phyloP scores from a whole-genome alignment of 2,329 filamentous ascomycete species.

The Dactylella cylindrospora region DNA sequence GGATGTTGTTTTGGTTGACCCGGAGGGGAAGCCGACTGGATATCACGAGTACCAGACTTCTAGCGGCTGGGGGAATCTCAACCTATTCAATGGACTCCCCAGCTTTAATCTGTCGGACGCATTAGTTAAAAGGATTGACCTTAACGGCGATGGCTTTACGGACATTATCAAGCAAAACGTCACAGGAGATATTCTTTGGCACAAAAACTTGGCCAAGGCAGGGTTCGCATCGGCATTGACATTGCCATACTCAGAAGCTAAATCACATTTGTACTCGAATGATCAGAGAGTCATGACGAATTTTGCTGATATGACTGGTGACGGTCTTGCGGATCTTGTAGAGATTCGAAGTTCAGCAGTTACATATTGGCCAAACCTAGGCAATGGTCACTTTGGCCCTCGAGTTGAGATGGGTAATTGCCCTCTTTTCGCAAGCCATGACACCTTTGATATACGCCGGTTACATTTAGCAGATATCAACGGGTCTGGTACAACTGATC shows the following conservation, averaged over 20 bases:
- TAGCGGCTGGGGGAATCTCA: conserved; percentile 12
- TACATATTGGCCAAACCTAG: conserved; percentile 52
- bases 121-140: conserved; percentile 41
- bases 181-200: background rate
- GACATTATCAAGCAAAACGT: conserved; percentile 45
- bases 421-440: conserved; percentile 45
- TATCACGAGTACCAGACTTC: background rate
- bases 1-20: background rate
- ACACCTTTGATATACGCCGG: background rate
- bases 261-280: conserved; percentile 4
- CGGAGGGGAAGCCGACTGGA: background rate
- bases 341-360: conserved; percentile 48
- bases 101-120: conserved; percentile 18
- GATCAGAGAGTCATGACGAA: conserved; percentile 19
- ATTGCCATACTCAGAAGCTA: too few relatives aligned
- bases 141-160: conserved; percentile 48
- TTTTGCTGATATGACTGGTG: conserved; percentile 49
- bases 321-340: conserved; percentile 49
- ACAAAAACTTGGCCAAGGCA: background rate
- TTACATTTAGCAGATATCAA: conserved; percentile 28
- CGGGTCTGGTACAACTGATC: conserved; percentile 26
- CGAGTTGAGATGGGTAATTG: conserved; percentile 50
- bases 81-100: conserved; percentile 5
- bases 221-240: too few relatives aligned
- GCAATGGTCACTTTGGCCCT: conserved; percentile 51